Base-by-base conservation (phyloP, 371 early-diverging fungal genomes). In the Cokeromyces recurvatus region DNA sequence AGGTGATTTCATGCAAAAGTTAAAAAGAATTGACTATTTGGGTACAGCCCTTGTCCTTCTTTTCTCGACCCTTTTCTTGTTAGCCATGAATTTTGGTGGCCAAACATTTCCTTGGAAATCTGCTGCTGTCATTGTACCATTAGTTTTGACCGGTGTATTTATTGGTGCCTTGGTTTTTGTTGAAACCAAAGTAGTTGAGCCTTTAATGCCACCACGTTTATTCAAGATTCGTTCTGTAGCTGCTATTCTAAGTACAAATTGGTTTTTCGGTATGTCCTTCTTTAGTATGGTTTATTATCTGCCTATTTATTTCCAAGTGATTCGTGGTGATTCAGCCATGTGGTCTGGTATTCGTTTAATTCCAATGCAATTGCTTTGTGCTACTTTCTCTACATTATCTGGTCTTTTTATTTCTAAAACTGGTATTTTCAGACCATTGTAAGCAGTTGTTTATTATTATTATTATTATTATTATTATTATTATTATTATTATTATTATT, bases 231-330 rank as follows among this genome's bases (percentile, higher is more conserved):
- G 66, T 12, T 68, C 69, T 4, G 57, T 82, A 6, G 57, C 57
- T 2, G 51, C 67, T 7, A 57, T 77, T 9, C 62, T 74, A 39
- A 34, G 49, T 1, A 55, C 71, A 5, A 77, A 75, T 14, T 71
- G 79, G 49, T 80, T 75, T 37, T 68, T 78, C 46, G 72, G 82
- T 11, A 61, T 71, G 31, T 51, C 67, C 0, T 85, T 80, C 50
- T 83, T 68, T 48, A 56, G 66, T 12, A 60, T 72, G 8, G 52
- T 78, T 19, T 83, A 74, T 48, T 78, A 72, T 32, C 49, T 86
- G 1, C 92, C 93, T 14, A 66, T 88, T 14, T 92, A 84, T 62
- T 89, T 87, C 67, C 87, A 86, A 51, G 77, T 89, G 19, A 86
- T 89, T 1, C 62, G 53, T 11, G 68, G 66, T 11, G 65, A 71